Conservation (phyloP, 2,329 filamentous ascomycete species). For the Pseudonectria foliicola region DNA sequence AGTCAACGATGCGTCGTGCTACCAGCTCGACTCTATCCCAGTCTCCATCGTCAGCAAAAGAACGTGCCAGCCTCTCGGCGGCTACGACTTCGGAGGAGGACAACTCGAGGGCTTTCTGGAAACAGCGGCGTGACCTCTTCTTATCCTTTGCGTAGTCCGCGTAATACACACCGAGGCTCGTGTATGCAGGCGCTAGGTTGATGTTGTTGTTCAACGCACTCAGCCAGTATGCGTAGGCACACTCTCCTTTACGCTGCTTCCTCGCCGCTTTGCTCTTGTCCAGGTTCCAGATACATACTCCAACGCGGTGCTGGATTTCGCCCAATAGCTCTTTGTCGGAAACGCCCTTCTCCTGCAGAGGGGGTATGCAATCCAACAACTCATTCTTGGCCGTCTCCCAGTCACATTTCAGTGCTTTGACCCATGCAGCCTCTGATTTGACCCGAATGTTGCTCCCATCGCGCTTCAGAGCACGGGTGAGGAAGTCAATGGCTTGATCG, state of each 20-base stretch:
- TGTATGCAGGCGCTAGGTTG: conserved; percentile 85
- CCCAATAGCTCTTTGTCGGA: conserved; percentile 63
- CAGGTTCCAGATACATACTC: conserved; percentile 78
- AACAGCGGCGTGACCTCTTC: conserved; percentile 80
- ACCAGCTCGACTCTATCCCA: conserved; percentile 97
- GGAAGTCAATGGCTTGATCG: conserved; percentile 69
- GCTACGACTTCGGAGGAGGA: conserved; percentile 80
- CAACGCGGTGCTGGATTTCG: conserved; percentile 80
- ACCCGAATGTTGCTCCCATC: conserved; percentile 72
- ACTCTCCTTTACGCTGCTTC: conserved; percentile 64
- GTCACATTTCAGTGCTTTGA: conserved; percentile 75
- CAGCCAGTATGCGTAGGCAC: conserved; percentile 75
- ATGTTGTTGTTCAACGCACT: conserved; percentile 78
- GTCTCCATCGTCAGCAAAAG: conserved; percentile 83
- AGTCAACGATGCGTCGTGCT: conserved; percentile 83
- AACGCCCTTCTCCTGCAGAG: conserved; percentile 55
- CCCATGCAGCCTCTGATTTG: conserved; percentile 85
- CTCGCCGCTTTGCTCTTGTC: conserved; percentile 68
- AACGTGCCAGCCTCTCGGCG: conserved; percentile 76
- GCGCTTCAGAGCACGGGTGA: conserved; percentile 66
- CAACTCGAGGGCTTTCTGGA: conserved; percentile 92
- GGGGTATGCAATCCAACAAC: conserved; percentile 61
- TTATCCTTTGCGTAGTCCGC: conserved; percentile 84
- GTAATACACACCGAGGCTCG: conserved; percentile 83
- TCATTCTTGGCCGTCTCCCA: conserved; percentile 60